Conservation (phyloP, 148 eudicot genomes). For the Rhododendron mucronatum region DNA sequence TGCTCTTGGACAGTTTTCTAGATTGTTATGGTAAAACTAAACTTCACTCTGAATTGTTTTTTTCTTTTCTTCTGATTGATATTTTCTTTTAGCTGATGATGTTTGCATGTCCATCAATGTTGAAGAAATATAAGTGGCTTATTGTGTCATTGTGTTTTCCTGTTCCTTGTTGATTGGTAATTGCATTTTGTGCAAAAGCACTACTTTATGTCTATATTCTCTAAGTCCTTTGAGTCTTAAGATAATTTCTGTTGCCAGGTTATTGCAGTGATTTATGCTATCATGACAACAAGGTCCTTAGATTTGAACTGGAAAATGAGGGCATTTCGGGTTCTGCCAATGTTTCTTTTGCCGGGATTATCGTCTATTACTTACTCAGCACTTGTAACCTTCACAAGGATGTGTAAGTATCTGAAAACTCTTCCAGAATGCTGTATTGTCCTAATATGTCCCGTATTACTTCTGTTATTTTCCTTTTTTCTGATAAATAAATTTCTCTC, state of each 20-base stretch:
- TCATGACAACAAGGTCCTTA: conserved; percentile 67
- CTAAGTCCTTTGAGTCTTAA: background rate
- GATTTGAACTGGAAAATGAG: conserved; percentile 73
- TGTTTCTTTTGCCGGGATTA: conserved; percentile 81
- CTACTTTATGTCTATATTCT: conserved; percentile 5
- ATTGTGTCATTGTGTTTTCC: background rate
- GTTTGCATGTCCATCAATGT: background rate
- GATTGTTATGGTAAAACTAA: background rate
- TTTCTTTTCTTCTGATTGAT: background rate
- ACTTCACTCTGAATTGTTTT: background rate
- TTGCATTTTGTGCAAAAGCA: background rate
- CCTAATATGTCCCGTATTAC: background rate
- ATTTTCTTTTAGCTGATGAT: background rate
- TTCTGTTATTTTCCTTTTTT: background rate
- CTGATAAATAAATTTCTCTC: background rate
- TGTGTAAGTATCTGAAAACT: conserved; percentile 49
- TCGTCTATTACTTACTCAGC: conserved; percentile 51
- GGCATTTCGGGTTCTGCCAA: conserved; percentile 75
- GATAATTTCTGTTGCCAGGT: conserved; percentile 36
- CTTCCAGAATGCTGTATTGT: background rate
- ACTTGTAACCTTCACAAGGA: conserved; percentile 44
- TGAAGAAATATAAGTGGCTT: background rate
- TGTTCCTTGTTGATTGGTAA: background rate
- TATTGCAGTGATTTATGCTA: conserved; percentile 83
- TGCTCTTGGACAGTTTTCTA: background rate